Percentiles rank a stretch among this genome's conserved stretches.
Conservation (phyloP, 495 filamentous ascomycete species). For the Trichocladium antarcticum region DNA sequence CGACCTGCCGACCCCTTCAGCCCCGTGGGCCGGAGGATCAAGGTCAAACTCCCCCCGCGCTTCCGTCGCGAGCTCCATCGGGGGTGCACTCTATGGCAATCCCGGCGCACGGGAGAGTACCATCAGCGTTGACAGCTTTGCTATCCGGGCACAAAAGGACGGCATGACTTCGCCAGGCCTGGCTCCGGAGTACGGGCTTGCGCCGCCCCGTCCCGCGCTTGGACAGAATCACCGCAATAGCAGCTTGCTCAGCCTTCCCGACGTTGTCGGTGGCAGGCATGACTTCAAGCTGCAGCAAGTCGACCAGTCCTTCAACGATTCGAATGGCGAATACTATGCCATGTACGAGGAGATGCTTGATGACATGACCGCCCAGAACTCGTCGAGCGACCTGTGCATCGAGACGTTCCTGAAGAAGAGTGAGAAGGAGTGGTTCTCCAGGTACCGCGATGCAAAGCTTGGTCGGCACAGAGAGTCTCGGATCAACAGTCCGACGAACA, state of each 20-base stretch:
- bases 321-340: conserved; percentile 45
- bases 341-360: conserved; percentile 48
- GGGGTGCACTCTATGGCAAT: conserved; percentile 19
- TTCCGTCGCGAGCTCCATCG: conserved; percentile 18
- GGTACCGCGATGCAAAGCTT: conserved; percentile 50
- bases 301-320: conserved; percentile 58
- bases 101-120: conserved; percentile 24
- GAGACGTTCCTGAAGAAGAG: conserved; percentile 51
- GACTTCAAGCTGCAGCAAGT: conserved; percentile 55
- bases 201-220: conserved; percentile 22
- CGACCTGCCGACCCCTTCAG: conserved; percentile 13
- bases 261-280: conserved; percentile 49
- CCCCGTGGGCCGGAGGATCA: conserved; percentile 15
- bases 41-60: conserved; percentile 18
- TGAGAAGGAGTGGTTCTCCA: conserved; percentile 54
- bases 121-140: conserved; percentile 30
- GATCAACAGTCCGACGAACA: conserved; percentile 9
- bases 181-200: conserved; percentile 15
- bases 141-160: conserved; percentile 29
- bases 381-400: conserved; percentile 47
- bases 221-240: conserved; percentile 22
- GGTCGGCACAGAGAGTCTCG: conserved; percentile 19
- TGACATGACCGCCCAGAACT: conserved; percentile 42
- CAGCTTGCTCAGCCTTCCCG: conserved; percentile 39
- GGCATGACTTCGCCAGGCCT: conserved; percentile 29